Base-by-base conservation (phyloP, 1,284 basidiomycete genomes). In the Ceratobasidium sp. region DNA sequence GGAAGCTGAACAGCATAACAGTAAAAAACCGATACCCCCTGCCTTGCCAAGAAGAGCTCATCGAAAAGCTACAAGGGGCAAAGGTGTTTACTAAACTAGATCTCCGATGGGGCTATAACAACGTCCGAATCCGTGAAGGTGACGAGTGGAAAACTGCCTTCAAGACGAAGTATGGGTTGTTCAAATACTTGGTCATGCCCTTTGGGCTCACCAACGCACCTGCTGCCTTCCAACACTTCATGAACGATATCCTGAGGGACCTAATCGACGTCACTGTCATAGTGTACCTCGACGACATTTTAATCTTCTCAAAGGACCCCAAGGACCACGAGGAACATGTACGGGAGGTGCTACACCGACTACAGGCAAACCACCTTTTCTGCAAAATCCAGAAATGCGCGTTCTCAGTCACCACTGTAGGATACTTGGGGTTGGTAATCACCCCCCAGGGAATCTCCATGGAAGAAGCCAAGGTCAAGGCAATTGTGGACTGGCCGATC, bases 181-280 rank as follows among this genome's bases (percentile, higher is more conserved):
- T 80, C 75, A 81, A 85, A 76, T 83, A 77, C 74, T 69, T 79
- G 0, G 82, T 85, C 48, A 82, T 85, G 81, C 82, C 81, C 11
- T 58, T 58, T 19, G 56, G 56, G 4, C 31, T 58, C 2, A 58
- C 56, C 9, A 58, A 58, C 9, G 82, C 81, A 0, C 84, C 83
- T 0, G 79, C 82, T 0, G 77, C 79, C 0, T 82, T 83, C 77
- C 82, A 84, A 71, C 72, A 71, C 11, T 76, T 79, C 48, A 77
- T 79, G 62, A 72, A 75, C 51, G 29, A 69, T 29, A 43, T 77
- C 16, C 65, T 75, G 4, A n/a, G 34, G 3, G 48, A 76, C 49
- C 62, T 76, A 13, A 22, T 75, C 7, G 62, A 69, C 14, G 11
- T 66, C 19, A 19, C 2, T 22, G 74, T 76, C 1, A 31, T 75